Evolutionary conservation across 2,329 filamentous ascomycete species (phyloP).

Genomic region (Fusarium gaditjirri): DNA sequence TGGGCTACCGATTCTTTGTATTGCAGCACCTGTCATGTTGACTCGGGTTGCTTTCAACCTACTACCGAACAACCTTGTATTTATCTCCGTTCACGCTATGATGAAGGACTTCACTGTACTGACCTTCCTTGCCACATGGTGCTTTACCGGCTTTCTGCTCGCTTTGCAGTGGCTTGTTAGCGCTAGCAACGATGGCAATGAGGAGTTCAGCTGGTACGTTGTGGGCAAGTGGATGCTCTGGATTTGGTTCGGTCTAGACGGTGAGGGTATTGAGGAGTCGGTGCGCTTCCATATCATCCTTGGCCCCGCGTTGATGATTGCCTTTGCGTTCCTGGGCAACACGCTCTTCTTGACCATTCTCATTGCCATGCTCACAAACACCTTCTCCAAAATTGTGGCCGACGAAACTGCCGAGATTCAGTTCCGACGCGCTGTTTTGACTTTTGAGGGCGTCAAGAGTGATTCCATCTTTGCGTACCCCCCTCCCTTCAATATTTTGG

Average conservation of each 20-base stretch:
- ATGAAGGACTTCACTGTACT: conserved; percentile 77
- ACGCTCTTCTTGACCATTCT: conserved; percentile 79
- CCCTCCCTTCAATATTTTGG: conserved; percentile 76
- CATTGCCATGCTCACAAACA: conserved; percentile 78
- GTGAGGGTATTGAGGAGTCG: conserved; percentile 62
- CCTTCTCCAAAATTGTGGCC: conserved; percentile 75
- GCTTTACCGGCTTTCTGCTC: conserved; percentile 77
- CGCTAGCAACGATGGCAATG: conserved; percentile 42
- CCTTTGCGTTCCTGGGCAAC: conserved; percentile 79
- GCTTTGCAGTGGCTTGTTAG: conserved; percentile 72
- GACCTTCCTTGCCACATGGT: conserved; percentile 73
- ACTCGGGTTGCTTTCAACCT: conserved; percentile 78
- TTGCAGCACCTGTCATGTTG: conserved; percentile 75
- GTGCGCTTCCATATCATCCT: conserved; percentile 73
- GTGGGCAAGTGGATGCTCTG: conserved; percentile 82
- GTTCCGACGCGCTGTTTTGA: conserved; percentile 76
- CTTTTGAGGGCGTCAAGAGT: conserved; percentile 78
- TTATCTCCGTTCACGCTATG: conserved; percentile 79
- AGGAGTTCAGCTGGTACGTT: conserved; percentile 57
- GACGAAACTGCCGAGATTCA: conserved; percentile 77
- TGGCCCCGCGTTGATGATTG: conserved; percentile 75
- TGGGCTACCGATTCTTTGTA: conserved; percentile 72
- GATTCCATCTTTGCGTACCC: conserved; percentile 77
- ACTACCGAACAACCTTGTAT: conserved; percentile 79
- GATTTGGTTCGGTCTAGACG: conserved; percentile 83